phyloP scores from a whole-genome alignment of 805 yeast genomes.

The Candida nitratophila region DNA sequence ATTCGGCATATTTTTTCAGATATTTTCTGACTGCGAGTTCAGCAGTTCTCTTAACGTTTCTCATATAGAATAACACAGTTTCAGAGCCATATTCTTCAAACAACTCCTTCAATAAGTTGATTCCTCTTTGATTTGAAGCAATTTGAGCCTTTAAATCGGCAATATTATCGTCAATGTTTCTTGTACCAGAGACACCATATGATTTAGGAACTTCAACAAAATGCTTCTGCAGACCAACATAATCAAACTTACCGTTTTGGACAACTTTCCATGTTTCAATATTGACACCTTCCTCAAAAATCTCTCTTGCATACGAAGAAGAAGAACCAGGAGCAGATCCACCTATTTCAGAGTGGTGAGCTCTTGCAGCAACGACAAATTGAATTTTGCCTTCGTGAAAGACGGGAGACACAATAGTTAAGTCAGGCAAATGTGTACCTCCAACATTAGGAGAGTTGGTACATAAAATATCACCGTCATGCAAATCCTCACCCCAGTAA shows the following conservation, averaged over 20 bases:
- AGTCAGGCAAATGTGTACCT: constrained; percentile 84
- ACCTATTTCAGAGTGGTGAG: constrained; percentile 96
- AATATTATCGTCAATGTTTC: constrained; percentile 75
- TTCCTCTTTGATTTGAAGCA: constrained; percentile 85
- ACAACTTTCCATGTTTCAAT: constrained; percentile 77
- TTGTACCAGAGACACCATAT: constrained; percentile 86
- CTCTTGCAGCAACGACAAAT: constrained; percentile 89
- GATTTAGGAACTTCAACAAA: constrained; percentile 70
- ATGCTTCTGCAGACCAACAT: constrained; percentile 53
- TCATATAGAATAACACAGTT: constrained; percentile 66
- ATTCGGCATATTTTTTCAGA: constrained; percentile 37
- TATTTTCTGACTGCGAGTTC: constrained; percentile 55
- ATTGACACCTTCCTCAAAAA: constrained; percentile 89
- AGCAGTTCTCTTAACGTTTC: constrained; percentile 75
- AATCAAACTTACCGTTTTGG: constrained; percentile 65
- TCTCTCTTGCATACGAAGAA: constrained; percentile 83
- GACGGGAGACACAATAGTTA: constrained; percentile 89
- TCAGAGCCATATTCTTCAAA: constrained; percentile 55
- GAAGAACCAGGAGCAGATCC: constrained; percentile 88
- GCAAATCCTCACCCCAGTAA: constrained; percentile 55
- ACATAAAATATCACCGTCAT: constrained; percentile 68
- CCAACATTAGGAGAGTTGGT: constrained; percentile 80
- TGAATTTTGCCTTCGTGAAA: constrained; percentile 53
- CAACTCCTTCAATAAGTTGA: constrained; percentile 51
- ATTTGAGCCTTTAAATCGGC: constrained; percentile 82